Evolutionary conservation across 352 stramenopile species (phyloP), one percentile per base, ranked within the genome.

Genomic region (Globisporangium cederbergense): DNA sequence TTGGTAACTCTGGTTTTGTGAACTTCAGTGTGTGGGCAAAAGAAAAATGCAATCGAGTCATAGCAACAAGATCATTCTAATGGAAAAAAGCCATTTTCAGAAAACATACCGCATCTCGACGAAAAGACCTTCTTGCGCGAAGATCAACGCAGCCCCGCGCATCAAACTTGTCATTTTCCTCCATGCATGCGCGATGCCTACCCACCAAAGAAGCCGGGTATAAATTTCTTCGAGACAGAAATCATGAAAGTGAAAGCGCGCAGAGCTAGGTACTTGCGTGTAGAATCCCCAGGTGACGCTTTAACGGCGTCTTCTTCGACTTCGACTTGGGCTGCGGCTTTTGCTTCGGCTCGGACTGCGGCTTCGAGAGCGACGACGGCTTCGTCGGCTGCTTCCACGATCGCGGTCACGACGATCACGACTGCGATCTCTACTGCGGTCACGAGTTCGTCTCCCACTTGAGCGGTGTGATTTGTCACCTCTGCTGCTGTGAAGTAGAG

Each of bases 241-340:
- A 47, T 25, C 25, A 45, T 53, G 51, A 36, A 46, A 38, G 36
- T n/a, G 34, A 52, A 68, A 58, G 22, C 22, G 61, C 63, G 30
- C 38, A 51, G 5, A 6, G 28, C 38, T 40, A 51, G 55, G 55
- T 60, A 60, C 55, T 60, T 60, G 22, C 25, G 30, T 43, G 55
- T 57, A 65, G 34, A 10, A 56, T 28, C 16, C 28, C 2, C 34
- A 8, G 18, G 45, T 32, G n/a, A 18, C 22, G 52, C 32, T 30
- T 65, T 49, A 79, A 13, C 62, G 75, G 38, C 74, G 77, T 9
- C 73, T 69, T 25, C 75, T 68, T 30, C 70, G 77, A 54, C 75
- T 81, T 47, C 72, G 78, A 60, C 76, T 90, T 30, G 66, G 74
- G 67, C 65, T 74, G n/a, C 64, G 68, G 43, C 71, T 78, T 40